Conservation (phyloP, 208 protist species). For the Trypanosoma cruzi region DNA sequence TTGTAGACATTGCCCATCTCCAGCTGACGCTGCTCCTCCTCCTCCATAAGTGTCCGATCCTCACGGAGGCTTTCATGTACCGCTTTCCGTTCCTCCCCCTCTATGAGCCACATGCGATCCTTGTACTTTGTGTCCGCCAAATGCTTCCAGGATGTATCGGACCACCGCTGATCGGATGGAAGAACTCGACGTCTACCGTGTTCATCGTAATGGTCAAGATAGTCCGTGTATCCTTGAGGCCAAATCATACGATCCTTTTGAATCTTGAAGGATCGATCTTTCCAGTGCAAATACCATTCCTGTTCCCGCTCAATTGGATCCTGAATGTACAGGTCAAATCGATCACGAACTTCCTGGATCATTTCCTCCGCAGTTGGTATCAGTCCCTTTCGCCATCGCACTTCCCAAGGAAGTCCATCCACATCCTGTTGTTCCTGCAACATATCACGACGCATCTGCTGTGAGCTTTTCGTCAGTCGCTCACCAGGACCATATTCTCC, state of each 20-base stretch:
- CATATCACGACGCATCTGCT: conserved; percentile 80
- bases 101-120: conserved; percentile 92
- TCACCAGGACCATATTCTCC: conserved; percentile 83
- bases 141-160: conserved; percentile 91
- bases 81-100: conserved; percentile 84
- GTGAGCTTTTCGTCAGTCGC: conserved; percentile 68
- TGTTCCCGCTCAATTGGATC: conserved; percentile 91
- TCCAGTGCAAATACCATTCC: conserved; percentile 93
- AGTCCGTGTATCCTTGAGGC: conserved; percentile 92
- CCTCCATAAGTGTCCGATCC: conserved; percentile 56
- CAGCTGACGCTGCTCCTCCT: conserved; percentile 79
- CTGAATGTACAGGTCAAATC: conserved; percentile 87
- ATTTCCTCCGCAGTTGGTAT: conserved; percentile 91
- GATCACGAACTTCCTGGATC: conserved; percentile 88
- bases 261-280: conserved; percentile 85
- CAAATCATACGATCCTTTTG: conserved; percentile 93
- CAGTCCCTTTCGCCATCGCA: conserved; percentile 79
- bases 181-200: conserved; percentile 81
- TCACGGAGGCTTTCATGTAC: conserved; percentile 80
- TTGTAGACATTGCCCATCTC: conserved; percentile 85
- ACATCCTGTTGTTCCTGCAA: conserved; percentile 88
- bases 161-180: conserved; percentile 87
- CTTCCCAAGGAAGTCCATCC: conserved; percentile 90
- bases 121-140: conserved; percentile 85
- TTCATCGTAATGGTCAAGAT: conserved; percentile 92